phyloP scores from a whole-genome alignment of 176 grass and related monocot genomes.

The Panicum miliaceum region DNA sequence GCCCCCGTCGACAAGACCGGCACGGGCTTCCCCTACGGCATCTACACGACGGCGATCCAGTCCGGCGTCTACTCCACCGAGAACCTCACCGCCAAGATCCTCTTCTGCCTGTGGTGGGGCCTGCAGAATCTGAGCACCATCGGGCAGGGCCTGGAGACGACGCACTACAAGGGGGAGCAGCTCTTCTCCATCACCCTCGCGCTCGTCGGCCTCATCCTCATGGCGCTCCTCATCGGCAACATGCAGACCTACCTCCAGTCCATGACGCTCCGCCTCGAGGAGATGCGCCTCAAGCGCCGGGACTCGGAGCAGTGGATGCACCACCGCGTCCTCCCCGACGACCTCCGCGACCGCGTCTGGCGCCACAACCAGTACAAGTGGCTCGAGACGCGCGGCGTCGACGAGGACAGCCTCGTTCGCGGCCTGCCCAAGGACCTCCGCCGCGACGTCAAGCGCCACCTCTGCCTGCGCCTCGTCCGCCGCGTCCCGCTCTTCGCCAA shows the following conservation, averaged over 20 bases:
- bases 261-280: slow-evolving; percentile 60
- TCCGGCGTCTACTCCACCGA: slow-evolving; percentile 59
- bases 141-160: slow-evolving; percentile 75
- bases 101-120: slow-evolving; percentile 94
- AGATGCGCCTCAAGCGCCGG: slow-evolving; percentile 63
- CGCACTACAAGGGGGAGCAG: slow-evolving; percentile 77
- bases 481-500: slow-evolving; percentile 75
- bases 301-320: slow-evolving; percentile 86
- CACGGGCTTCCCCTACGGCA: slow-evolving; percentile 69
- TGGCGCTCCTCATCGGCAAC: slow-evolving; percentile 95
- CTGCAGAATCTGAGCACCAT: slow-evolving; percentile 90
- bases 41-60: slow-evolving; percentile 65
- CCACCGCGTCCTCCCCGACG: slow-evolving; percentile 64
- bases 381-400: slow-evolving; percentile 74
- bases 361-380: slow-evolving; percentile 77
- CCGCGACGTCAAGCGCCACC: slow-evolving; percentile 73
- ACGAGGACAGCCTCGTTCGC: slow-evolving; percentile 62
- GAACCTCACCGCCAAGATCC: slow-evolving; percentile 55
- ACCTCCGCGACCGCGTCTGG: slow-evolving; percentile 64
- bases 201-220: slow-evolving; percentile 81
- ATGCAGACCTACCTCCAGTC: slow-evolving; percentile 96
- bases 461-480: slow-evolving; percentile 68
- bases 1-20: slow-evolving; percentile 41
- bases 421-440: slow-evolving; percentile 67
- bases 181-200: slow-evolving; percentile 83